These are phyloP conservation scores for Artemisia argyi DNA, from an alignment of 129 eudicot genomes.

Conservation along the genomic window DNA sequence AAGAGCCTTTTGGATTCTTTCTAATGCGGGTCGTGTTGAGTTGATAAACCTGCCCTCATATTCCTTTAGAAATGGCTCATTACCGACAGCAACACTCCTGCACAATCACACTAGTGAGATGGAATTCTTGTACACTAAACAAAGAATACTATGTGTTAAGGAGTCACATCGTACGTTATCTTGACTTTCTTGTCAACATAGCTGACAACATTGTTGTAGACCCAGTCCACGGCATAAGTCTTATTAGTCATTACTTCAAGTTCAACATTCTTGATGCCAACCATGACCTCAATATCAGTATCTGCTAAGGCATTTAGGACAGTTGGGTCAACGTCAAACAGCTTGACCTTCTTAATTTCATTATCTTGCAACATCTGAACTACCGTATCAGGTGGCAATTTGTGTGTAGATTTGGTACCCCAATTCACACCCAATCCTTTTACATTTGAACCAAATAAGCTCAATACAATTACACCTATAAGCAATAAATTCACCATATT, in stretches of 20 bases:
- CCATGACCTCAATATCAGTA: conserved; percentile 44
- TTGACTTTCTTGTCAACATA: conserved; percentile 30
- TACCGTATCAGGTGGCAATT: conserved; percentile 34
- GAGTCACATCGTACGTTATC: conserved; percentile 18
- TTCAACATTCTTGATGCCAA: conserved; percentile 28
- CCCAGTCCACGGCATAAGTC: conserved; percentile 36
- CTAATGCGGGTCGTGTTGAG: conserved; percentile 47
- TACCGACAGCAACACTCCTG: conserved; percentile 69
- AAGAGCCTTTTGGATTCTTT: conserved; percentile 53
- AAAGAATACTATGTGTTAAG: not conserved
- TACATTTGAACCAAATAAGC: conserved; percentile 24
- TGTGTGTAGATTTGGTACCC: conserved; percentile 40
- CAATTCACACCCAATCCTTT: conserved; percentile 53
- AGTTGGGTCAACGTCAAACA: conserved; percentile 36
- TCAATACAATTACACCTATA: conserved; percentile 18
- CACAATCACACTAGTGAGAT: not conserved
- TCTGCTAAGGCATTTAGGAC: conserved; percentile 31
- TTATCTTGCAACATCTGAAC: conserved; percentile 50
- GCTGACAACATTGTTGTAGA: conserved; percentile 36
- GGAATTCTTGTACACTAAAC: not conserved
- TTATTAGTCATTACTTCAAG: conserved; percentile 18
- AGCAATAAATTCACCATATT: conserved; percentile 11
- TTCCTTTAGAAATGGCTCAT: conserved; percentile 57
- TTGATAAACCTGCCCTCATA: conserved; percentile 45
- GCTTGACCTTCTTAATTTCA: conserved; percentile 46